Percentiles rank a stretch among this genome's conserved stretches.
Evolutionary conservation across 805 yeast genomes (phyloP).

Genomic region (Starmerella riodocensis): DNA sequence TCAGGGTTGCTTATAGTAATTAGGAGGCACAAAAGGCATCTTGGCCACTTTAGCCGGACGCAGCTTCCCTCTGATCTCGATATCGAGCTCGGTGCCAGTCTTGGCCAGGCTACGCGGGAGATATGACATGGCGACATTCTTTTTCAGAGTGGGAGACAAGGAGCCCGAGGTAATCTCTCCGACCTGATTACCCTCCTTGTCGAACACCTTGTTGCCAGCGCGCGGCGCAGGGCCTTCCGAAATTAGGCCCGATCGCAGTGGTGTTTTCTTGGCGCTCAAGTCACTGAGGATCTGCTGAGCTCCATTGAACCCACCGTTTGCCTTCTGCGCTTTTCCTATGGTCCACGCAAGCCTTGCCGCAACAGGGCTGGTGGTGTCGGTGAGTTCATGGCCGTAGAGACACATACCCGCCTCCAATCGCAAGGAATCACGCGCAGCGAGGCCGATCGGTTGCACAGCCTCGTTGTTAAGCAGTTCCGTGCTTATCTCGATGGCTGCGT

Average conservation of each 20-base stretch:
- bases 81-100: slow-evolving; percentile 55
- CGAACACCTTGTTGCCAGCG: slow-evolving; percentile 54
- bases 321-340: slow-evolving; percentile 66
- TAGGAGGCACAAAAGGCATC: slow-evolving; percentile 70
- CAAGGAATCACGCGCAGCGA: slow-evolving; percentile 95
- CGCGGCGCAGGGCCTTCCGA: slow-evolving; percentile 89
- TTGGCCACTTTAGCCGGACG: slow-evolving; percentile 65
- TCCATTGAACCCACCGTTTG: slow-evolving; percentile 55
- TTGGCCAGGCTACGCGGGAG: slow-evolving; percentile 58
- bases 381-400: slow-evolving; percentile 83
- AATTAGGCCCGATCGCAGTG: slow-evolving; percentile 57
- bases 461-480: slow-evolving; percentile 39
- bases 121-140: slow-evolving; percentile 86
- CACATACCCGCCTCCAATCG: slow-evolving; percentile 98
- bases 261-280: slow-evolving; percentile 46
- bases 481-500: slow-evolving; percentile 46
- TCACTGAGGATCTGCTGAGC: slow-evolving; percentile 54
- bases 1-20: slow-evolving; percentile 39
- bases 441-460: slow-evolving; percentile 71
- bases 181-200: slow-evolving; percentile 40
- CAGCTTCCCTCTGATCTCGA: slow-evolving; percentile 72
- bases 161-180: slow-evolving; percentile 52
- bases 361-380: slow-evolving; percentile 67
- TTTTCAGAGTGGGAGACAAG: slow-evolving; percentile 55
- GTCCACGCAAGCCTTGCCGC: slow-evolving; percentile 87